Conservation (phyloP, 345 rosid genomes). For the Boechera divaricarpa region DNA sequence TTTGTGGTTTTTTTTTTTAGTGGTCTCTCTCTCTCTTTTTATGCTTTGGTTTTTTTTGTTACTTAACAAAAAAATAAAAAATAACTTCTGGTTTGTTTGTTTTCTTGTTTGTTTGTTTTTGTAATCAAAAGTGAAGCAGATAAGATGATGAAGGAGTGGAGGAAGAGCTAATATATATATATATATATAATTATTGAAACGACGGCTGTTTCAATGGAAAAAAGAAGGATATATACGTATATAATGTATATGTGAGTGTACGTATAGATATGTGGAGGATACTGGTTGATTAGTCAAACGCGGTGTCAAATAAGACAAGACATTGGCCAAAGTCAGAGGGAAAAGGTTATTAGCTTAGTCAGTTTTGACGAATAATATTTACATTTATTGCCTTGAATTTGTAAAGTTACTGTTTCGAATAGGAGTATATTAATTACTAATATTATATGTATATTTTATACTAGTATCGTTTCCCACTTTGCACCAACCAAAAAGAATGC, state of each 20-base stretch:
- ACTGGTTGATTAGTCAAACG: conserved; percentile 41
- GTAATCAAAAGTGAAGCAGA: conserved; percentile 22
- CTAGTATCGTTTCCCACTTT: neutral
- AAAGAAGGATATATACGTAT: neutral
- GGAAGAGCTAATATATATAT: conserved; percentile 5
- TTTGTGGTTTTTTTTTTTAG: neutral
- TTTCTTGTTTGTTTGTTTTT: neutral
- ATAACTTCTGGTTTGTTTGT: neutral
- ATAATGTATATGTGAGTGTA: conserved; percentile 14
- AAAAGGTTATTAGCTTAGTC: conserved; percentile 24
- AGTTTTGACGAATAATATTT: conserved; percentile 21
- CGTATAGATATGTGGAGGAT: conserved; percentile 27
- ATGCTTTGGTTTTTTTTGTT: conserved; percentile 8
- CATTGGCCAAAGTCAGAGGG: conserved; percentile 19
- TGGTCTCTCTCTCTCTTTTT: neutral
- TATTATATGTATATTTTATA: neutral
- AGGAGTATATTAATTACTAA: neutral
- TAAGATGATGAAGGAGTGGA: conserved; percentile 21
- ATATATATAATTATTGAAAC: neutral
- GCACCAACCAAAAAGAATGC: conserved; percentile 6
- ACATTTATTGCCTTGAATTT: conserved; percentile 15
- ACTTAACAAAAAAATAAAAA: neutral
- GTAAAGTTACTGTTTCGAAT: conserved; percentile 8
- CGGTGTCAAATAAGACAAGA: conserved; percentile 29
- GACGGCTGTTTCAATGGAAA: neutral